A percentile compares a stretch with the other conserved stretches of the same genome.
Conservation (phyloP, 768 basidiomycete species). For the Daedaleopsis sinensis region DNA sequence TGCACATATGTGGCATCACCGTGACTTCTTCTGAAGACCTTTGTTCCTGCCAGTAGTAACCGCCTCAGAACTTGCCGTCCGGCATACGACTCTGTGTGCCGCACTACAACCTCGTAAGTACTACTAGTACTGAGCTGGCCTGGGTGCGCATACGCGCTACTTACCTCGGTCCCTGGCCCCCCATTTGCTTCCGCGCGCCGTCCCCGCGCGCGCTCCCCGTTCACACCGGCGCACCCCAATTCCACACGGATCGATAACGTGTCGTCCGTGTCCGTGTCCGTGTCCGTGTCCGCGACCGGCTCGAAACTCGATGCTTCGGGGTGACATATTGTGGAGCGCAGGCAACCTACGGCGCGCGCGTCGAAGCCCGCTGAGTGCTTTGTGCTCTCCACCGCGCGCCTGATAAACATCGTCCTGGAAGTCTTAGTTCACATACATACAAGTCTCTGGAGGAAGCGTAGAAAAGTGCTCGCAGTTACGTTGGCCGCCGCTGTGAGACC, state of each 20-base stretch:
- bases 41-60: too few relatives aligned
- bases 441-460: too few relatives aligned
- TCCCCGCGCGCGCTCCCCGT: background rate
- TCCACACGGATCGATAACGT: background rate
- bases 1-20: too few relatives aligned
- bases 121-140: too few relatives aligned
- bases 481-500: background rate
- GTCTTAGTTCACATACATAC: too few relatives aligned
- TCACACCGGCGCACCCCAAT: background rate
- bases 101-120: too few relatives aligned
- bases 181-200: background rate
- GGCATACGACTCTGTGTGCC: too few relatives aligned
- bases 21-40: too few relatives aligned
- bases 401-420: background rate
- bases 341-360: background rate
- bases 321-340: background rate
- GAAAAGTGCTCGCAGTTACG: too few relatives aligned
- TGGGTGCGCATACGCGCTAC: too few relatives aligned
- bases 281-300: background rate
- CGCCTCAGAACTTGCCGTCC: too few relatives aligned
- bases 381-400: constrained; percentile 1
- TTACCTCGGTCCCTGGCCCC: too few relatives aligned
- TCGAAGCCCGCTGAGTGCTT: background rate
- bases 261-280: background rate
- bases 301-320: background rate